Conservation (phyloP, 306 rosid species). For the Vigna hirtella region DNA sequence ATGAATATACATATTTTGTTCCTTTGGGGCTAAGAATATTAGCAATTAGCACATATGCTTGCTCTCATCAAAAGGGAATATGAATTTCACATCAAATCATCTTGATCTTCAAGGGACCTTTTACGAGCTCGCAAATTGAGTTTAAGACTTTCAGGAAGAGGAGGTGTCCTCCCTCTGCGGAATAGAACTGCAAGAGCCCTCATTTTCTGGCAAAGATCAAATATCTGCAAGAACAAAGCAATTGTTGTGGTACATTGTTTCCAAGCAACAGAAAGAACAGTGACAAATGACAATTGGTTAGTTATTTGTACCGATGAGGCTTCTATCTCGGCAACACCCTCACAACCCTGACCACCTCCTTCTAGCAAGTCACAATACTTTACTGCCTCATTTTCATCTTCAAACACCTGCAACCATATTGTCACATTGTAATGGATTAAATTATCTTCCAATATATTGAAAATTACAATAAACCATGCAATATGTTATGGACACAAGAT, state of each 20-base stretch:
- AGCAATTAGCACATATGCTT: conserved; percentile 31
- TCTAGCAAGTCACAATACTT: conserved; percentile 88
- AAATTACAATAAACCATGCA: conserved; percentile 20
- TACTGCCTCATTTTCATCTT: conserved; percentile 91
- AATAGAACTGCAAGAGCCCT: conserved; percentile 94
- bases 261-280: conserved; percentile 3
- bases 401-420: conserved; percentile 70
- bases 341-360: conserved; percentile 95
- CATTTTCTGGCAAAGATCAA: conserved; percentile 89
- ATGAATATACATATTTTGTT: conserved; percentile 32
- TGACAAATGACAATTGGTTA: conserved; percentile 25
- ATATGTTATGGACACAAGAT: conserved; percentile 13
- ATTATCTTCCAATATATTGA: neutral
- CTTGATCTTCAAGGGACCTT: conserved; percentile 92
- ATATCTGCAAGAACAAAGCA: conserved; percentile 60
- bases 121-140: conserved; percentile 81
- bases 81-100: conserved; percentile 60
- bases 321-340: conserved; percentile 97
- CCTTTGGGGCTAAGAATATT: conserved; percentile 18
- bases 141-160: conserved; percentile 88
- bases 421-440: neutral
- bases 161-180: conserved; percentile 94
- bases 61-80: conserved; percentile 38
- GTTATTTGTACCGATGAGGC: conserved; percentile 83
- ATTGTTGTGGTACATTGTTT: conserved; percentile 22